A percentile compares a stretch with the other conserved stretches of the same genome.
Evolutionary conservation across 257 asterid genomes (phyloP).

Genomic region (Rauvolfia tetraphylla): DNA sequence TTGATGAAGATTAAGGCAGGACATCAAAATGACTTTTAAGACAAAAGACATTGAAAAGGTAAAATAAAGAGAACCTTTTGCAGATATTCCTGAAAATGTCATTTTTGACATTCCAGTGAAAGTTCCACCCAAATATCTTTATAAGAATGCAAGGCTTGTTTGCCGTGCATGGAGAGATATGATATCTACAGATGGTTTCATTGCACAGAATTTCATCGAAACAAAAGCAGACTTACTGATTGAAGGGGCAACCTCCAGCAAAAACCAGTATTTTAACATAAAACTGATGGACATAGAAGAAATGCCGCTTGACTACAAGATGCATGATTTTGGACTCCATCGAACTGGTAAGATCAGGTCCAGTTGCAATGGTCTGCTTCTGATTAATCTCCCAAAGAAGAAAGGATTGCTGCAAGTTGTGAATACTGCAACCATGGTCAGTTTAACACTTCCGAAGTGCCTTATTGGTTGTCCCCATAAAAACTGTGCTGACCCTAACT

Average conservation of each 20-base stretch:
- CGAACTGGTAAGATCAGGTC: constrained; percentile 2
- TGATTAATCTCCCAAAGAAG: constrained; percentile 4
- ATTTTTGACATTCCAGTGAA: constrained; percentile 17
- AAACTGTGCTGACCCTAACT: constrained; percentile 18
- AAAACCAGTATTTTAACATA: neutral
- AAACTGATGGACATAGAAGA: constrained; percentile 6
- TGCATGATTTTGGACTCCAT: constrained; percentile 5
- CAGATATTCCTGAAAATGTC: constrained; percentile 12
- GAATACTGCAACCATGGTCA: constrained; percentile 7
- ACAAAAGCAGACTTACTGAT: constrained; percentile 7
- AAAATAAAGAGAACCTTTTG: neutral
- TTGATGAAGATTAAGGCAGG: neutral
- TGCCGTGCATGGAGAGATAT: constrained; percentile 17
- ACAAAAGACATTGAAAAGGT: neutral
- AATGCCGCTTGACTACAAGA: constrained; percentile 5
- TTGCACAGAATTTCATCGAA: constrained; percentile 10
- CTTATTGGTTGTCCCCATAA: constrained; percentile 6
- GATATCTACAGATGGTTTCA: neutral
- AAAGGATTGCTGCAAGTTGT: constrained; percentile 3
- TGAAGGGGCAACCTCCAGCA: neutral
- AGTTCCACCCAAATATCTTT: constrained; percentile 10
- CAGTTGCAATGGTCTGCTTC: constrained; percentile 24
- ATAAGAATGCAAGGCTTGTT: constrained; percentile 10
- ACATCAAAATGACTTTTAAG: too few relatives aligned
- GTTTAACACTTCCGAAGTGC: constrained; percentile 11